Conservation (phyloP, 2,329 filamentous ascomycete species). For the Arachnomyces sp. region DNA sequence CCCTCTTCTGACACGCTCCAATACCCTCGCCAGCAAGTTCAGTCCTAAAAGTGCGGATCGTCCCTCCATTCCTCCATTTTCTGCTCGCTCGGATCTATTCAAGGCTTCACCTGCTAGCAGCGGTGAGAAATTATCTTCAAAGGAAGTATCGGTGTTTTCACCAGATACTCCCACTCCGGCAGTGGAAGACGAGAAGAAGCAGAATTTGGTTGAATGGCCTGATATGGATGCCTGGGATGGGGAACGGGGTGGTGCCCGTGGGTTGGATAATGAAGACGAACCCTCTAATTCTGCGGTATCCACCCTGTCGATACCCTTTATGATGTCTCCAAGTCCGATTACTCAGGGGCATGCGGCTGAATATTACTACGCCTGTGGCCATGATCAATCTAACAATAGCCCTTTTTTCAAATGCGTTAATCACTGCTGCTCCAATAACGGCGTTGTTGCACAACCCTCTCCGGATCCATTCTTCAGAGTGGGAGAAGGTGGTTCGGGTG, state of each 20-base stretch:
- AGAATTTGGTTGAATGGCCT: slow-evolving; percentile 15
- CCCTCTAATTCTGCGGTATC: slow-evolving; percentile 11
- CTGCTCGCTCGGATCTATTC: background rate
- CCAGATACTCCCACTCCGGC: slow-evolving; percentile 23
- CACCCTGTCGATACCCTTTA: slow-evolving; percentile 12
- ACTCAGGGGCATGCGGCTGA: slow-evolving; percentile 16
- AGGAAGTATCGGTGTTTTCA: slow-evolving; percentile 23
- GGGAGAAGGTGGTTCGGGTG: slow-evolving; percentile 6
- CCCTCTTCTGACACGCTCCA: slow-evolving; percentile 34
- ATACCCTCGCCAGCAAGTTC: slow-evolving; percentile 25
- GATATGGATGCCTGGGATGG: slow-evolving; percentile 9
- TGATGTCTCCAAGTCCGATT: slow-evolving; percentile 9
- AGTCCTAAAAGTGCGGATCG: slow-evolving; percentile 13
- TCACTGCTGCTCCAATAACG: slow-evolving; percentile 29
- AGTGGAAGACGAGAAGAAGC: slow-evolving; percentile 8
- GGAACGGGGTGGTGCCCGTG: too few species aligned
- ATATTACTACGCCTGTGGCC: slow-evolving; percentile 11
- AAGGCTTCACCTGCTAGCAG: too few species aligned
- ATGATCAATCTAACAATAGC: background rate
- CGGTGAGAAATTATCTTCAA: slow-evolving; percentile 8
- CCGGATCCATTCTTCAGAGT: background rate
- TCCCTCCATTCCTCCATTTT: slow-evolving; percentile 23
- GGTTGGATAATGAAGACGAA: background rate
- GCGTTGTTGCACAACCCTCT: slow-evolving; percentile 5
- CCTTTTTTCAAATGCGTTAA: slow-evolving; percentile 37